Evolutionary conservation across 2,329 filamentous ascomycete genomes (phyloP).

Genomic region (Sclerotinia trifoliorum): DNA sequence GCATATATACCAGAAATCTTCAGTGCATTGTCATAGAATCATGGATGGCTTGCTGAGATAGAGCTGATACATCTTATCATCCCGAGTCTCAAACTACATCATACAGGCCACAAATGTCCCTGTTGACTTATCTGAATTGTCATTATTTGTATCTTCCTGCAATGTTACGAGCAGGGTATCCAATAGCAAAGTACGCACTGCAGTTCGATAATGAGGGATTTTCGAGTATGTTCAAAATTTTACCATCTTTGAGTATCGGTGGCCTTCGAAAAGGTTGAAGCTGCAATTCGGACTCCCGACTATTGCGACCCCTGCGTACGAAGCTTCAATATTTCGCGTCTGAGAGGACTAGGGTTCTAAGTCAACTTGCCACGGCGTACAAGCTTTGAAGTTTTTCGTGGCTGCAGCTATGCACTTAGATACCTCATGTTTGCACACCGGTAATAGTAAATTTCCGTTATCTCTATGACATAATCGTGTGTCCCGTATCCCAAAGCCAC

Average conservation of each 20-base stretch:
- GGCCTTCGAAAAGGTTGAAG: not conserved
- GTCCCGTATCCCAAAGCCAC: not conserved
- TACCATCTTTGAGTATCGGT: not conserved
- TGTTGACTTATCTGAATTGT: not conserved
- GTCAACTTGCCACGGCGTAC: not conserved
- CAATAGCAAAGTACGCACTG: not conserved
- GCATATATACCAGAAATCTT: not conserved
- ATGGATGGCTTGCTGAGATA: not conserved
- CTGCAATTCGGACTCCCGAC: too few relatives aligned
- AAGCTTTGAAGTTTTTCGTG: not conserved
- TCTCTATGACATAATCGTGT: not conserved
- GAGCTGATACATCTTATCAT: not conserved
- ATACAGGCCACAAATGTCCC: not conserved
- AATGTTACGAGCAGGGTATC: not conserved
- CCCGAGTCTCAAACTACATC: not conserved
- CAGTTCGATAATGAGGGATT: not conserved
- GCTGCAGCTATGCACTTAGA: not conserved
- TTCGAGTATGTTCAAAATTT: not conserved
- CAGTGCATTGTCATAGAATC: not conserved
- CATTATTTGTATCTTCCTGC: not conserved
- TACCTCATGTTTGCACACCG: not conserved
- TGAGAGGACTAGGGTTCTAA: too few relatives aligned
- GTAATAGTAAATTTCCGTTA: not conserved
- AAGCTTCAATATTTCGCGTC: not conserved
- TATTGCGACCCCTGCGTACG: not conserved